Evolutionary conservation across 2,329 filamentous ascomycete genomes (phyloP).

Genomic region (Triangularia verruculosa): DNA sequence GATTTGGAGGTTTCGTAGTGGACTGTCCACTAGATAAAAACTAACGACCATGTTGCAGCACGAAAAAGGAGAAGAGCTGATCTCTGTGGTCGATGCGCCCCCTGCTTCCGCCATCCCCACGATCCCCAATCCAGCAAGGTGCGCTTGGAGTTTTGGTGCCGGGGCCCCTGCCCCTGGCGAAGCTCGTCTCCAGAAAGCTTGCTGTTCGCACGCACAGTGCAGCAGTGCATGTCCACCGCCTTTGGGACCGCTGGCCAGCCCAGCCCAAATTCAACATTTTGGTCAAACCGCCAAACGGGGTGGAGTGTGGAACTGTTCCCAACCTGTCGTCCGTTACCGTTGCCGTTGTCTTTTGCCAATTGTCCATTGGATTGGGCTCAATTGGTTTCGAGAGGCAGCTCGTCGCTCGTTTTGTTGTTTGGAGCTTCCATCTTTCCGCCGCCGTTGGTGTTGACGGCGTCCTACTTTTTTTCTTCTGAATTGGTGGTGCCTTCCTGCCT

Average conservation of each 20-base stretch:
- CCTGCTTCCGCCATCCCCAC: slow-evolving; percentile 1
- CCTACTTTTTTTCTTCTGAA: slow-evolving; percentile 1
- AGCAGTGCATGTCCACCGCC: not conserved
- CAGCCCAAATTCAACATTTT: slow-evolving; percentile 27
- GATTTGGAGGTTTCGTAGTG: not conserved
- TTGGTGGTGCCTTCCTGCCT: not conserved
- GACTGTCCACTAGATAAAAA: not conserved
- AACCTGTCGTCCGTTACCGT: slow-evolving; percentile 1
- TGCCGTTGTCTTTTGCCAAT: slow-evolving; percentile 1
- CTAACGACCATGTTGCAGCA: not conserved
- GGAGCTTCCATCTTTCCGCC: not conserved
- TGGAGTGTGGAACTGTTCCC: slow-evolving; percentile 18
- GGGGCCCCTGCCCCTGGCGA: not conserved
- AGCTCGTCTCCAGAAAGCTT: not conserved
- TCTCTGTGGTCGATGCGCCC: not conserved
- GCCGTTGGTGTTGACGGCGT: not conserved
- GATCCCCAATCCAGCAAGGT: not conserved
- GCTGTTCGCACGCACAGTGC: not conserved
- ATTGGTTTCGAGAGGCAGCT: slow-evolving; percentile 1
- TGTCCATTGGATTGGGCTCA: slow-evolving; percentile 1
- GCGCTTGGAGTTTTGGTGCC: not conserved
- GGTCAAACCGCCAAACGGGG: slow-evolving; percentile 18
- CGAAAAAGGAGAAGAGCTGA: slow-evolving; percentile 7
- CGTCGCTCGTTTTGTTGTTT: slow-evolving; percentile 20
- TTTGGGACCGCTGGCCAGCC: slow-evolving; percentile 11